These are phyloP conservation scores for Volvox africanus DNA, from an alignment of 139 green algal species.

Conservation along the genomic window DNA sequence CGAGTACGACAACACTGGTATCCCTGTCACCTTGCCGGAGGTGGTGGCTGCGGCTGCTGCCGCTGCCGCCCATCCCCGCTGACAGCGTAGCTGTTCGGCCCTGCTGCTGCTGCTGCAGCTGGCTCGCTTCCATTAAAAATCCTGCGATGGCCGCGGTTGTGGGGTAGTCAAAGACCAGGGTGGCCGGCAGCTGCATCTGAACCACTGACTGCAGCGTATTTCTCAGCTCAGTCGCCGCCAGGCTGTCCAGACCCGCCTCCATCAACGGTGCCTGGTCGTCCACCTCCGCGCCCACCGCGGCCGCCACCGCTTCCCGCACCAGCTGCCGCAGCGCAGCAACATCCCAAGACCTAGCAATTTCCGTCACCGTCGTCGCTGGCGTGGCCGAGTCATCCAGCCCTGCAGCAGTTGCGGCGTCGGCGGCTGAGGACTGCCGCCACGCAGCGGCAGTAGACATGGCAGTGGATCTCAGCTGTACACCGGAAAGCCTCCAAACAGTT, in stretches of 20 bases:
- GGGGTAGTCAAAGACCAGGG: conserved; percentile 67
- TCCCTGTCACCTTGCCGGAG: neutral
- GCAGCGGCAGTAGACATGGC: neutral
- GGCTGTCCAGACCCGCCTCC: conserved; percentile 78
- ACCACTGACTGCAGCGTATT: conserved; percentile 60
- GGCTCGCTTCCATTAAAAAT: neutral
- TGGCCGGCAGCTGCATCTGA: conserved; percentile 77
- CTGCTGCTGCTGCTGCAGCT: conserved; percentile 13
- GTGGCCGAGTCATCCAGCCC: neutral
- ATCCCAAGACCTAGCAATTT: neutral
- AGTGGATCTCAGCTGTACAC: neutral
- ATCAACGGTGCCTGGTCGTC: conserved; percentile 66
- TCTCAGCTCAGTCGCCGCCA: conserved; percentile 80
- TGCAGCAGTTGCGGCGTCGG: neutral
- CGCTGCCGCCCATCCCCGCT: neutral
- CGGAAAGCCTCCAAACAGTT: neutral
- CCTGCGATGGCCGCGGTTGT: conserved; percentile 39
- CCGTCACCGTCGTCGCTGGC: neutral
- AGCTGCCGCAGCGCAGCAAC: conserved; percentile 48
- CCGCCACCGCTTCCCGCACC: conserved; percentile 26
- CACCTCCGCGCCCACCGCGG: conserved; percentile 19
- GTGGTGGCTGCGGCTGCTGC: neutral
- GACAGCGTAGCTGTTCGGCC: neutral
- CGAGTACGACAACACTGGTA: neutral
- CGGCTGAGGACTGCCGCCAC: neutral